A percentile compares a stretch with the other conserved stretches of the same genome.
phyloP scores from a whole-genome alignment of 1,284 basidiomycete genomes.

The Trichosporon sp. region DNA sequence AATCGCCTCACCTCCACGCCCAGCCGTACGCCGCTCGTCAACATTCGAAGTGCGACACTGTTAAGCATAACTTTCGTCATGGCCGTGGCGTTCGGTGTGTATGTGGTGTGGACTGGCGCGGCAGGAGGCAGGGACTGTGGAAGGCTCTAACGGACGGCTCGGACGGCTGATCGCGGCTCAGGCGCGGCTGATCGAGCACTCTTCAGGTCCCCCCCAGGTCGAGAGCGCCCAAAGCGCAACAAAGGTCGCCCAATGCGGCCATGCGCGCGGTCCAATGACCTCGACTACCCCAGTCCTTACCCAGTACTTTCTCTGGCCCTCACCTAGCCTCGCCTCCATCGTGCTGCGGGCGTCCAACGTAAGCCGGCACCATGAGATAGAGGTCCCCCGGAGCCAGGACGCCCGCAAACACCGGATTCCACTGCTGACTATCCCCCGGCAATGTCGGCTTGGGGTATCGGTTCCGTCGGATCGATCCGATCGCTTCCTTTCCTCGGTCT shows the following conservation, averaged over 20 bases:
- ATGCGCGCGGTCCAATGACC: not conserved
- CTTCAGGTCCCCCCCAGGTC: not conserved
- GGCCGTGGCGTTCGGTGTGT: not conserved
- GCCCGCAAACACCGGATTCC: not conserved
- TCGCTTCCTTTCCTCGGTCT: not conserved
- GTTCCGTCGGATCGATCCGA: not conserved
- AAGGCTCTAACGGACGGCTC: not conserved
- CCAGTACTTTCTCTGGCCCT: not conserved
- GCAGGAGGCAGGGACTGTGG: too few relatives aligned
- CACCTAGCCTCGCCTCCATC: too few relatives aligned
- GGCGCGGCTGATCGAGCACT: not conserved
- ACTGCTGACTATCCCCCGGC: not conserved
- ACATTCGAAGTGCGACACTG: not conserved
- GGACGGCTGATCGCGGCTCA: constrained; percentile 5
- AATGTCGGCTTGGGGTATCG: not conserved
- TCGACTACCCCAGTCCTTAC: not conserved
- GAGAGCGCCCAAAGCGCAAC: too few relatives aligned
- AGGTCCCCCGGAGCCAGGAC: not conserved
- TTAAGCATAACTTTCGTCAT: constrained; percentile 1
- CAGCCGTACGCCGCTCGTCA: not conserved
- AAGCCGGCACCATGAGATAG: too few relatives aligned
- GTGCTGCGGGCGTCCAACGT: too few relatives aligned
- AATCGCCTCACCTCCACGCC: not conserved
- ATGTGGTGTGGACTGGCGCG: too few relatives aligned
- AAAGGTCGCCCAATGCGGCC: not conserved